Evolutionary conservation across 2,329 filamentous ascomycete genomes (phyloP).

Genomic region (Claviceps pazoutovae): DNA sequence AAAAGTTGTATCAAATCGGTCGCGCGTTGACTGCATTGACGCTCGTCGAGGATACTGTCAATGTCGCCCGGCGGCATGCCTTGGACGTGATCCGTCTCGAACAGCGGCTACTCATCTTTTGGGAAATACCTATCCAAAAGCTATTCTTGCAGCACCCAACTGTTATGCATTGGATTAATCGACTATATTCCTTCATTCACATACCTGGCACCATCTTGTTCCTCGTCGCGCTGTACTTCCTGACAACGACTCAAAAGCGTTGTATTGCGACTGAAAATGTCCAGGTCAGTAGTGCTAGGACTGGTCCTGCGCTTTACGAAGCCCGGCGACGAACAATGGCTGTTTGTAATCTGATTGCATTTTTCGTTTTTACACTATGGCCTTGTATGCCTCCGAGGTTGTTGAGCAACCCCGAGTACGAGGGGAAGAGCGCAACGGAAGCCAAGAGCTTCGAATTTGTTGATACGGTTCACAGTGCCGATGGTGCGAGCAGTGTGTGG

Average conservation of each 20-base stretch:
- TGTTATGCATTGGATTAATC: conserved; percentile 55
- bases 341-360: conserved; percentile 46
- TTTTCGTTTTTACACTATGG: conserved; percentile 47
- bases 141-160: conserved; percentile 33
- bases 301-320: conserved; percentile 37
- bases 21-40: conserved; percentile 59
- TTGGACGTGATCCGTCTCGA: conserved; percentile 55
- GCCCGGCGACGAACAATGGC: conserved; percentile 45
- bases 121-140: conserved; percentile 33
- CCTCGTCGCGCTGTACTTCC: conserved; percentile 49
- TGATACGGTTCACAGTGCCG: conserved; percentile 41
- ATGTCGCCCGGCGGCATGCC: conserved; percentile 54
- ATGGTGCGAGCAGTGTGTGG: conserved; percentile 50
- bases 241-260: conserved; percentile 49
- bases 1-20: conserved; percentile 58
- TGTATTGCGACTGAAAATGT: conserved; percentile 15
- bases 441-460: conserved; percentile 48
- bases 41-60: conserved; percentile 51
- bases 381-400: conserved; percentile 51
- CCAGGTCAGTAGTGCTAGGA: conserved; percentile 16
- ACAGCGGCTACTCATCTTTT: conserved; percentile 48
- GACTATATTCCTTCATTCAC: conserved; percentile 64
- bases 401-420: conserved; percentile 40
- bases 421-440: conserved; percentile 40
- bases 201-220: conserved; percentile 65